Evolutionary conservation across 257 asterid genomes (phyloP), one percentile per base, ranked within the genome.

Genomic region (Petunia axillaris): DNA sequence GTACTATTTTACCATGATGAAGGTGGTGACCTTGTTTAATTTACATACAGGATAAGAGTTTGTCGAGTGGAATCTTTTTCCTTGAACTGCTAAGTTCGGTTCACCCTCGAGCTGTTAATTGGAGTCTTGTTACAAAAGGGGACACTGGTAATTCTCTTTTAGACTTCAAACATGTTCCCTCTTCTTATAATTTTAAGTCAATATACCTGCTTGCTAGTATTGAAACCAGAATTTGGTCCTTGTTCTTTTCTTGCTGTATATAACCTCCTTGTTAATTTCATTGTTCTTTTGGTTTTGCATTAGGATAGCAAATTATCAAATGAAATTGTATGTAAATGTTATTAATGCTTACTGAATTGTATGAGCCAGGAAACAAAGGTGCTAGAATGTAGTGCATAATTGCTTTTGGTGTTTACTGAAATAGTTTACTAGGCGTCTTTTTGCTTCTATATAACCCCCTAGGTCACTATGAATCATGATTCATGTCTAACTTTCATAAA

Each of bases 91-190:
- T 91, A 43, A 86, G 89, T 68, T 82, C 84, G 2, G 96, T 89
- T 87, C 91, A 91, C 87, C 89, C 93, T 44, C 90, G 93, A 79
- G 93, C 89, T 62, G 91, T 91, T 48, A 89, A 88, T 82, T 89
- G 92, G 93, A 84, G 88, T 87, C 90, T 91, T 36, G 93, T 91
- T 60, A 91, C 96, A 35, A 87, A 88, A 59, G 93, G 94, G 5
- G 88, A 82, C 82, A 90, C 91, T 43, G 97, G 97, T 90, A 87
- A 70, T 46, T 46, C 25, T 70, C 77, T 70, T 46, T 46, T 16
- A 46, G 59, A 40, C 52, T 40, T 40, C 1, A 46, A 40, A 70
- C 59, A 46, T 41, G 58, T 70, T 70, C 59, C 10, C 6, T 7
- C 59, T 70, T 70, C 37, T 59, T 16, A 52, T 10, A 44, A 35